Evolutionary conservation across 148 eudicot genomes (phyloP).

Genomic region (Rhododendron kiyosumense): DNA sequence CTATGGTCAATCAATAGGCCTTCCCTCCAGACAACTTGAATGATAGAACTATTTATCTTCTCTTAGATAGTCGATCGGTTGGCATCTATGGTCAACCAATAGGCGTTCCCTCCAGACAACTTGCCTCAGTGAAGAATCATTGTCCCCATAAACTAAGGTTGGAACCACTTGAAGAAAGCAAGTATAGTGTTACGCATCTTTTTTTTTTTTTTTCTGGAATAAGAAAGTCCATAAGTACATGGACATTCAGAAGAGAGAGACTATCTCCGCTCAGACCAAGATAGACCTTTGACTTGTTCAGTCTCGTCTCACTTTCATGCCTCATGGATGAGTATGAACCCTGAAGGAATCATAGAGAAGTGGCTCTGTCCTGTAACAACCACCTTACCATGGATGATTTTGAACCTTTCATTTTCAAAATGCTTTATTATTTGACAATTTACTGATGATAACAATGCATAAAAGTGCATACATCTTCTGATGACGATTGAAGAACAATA

Average conservation of each 20-base stretch:
- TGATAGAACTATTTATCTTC: no score
- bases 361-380: neutral
- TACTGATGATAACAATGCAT: neutral
- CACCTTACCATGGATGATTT: neutral
- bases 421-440: neutral
- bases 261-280: neutral
- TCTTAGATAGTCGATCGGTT: neutral
- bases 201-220: neutral
- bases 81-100: conserved; percentile 1
- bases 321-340: neutral
- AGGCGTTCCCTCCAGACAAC: neutral
- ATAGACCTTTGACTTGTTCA: neutral
- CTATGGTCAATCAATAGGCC: conserved; percentile 8
- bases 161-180: neutral
- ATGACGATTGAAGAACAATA: neutral
- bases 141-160: neutral
- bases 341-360: neutral
- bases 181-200: neutral
- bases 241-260: neutral
- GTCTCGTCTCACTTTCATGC: neutral
- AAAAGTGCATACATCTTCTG: neutral
- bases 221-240: neutral
- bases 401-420: neutral
- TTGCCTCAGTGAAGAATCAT: neutral
- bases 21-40: neutral